Evolutionary conservation across 1,284 basidiomycete genomes (phyloP), one percentile per base, ranked within the genome.

Genomic region (Meira nashicola): DNA sequence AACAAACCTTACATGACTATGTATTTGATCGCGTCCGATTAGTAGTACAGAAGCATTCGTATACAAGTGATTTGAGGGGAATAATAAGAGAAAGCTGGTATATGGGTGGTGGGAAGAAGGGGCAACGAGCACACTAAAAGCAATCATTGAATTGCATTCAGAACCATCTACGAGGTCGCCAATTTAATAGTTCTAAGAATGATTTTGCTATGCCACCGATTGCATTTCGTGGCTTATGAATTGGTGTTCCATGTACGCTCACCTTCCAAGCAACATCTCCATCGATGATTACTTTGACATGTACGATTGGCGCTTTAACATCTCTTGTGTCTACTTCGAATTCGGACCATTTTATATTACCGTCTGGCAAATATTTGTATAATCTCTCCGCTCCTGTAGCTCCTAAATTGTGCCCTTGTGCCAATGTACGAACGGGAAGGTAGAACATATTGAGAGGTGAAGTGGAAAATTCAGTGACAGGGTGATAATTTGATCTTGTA

Each of bases 321-420:
- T 87, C 81, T 44, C 83, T 81, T 0, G 87, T 88, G 73, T 91
- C 87, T 28, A 91, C 82, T 74, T 88, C 87, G 54, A 91, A 83
- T 0, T 86, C 80, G 7, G 87, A 85, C 72, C 80, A 80, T 66
- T 81, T 81, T 63, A 74, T 59, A 63, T 80, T 80, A 8, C 76
- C 76, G 48, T 77, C 70, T 5, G 77, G 78, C 11, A 77, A 54
- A 56, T 79, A 89, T 71, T 86, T 85, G 39, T 89, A 65, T 3
- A 89, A 83, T 52, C 81, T 79, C 73, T 89, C 88, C 63, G 82
- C 80, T 8, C 85, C 86, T 0, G 84, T 73, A 19, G 73, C 63
- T 2, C 80, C 80, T 1, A 78, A 71, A 17, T 69, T 70, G 55
- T 81, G 69, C 79, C 82, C 70, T 43, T 79, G 75, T 8, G 69